Evolutionary conservation across 139 green algal genomes (phyloP).

Genomic region (Zygnema circumcarinatum): DNA sequence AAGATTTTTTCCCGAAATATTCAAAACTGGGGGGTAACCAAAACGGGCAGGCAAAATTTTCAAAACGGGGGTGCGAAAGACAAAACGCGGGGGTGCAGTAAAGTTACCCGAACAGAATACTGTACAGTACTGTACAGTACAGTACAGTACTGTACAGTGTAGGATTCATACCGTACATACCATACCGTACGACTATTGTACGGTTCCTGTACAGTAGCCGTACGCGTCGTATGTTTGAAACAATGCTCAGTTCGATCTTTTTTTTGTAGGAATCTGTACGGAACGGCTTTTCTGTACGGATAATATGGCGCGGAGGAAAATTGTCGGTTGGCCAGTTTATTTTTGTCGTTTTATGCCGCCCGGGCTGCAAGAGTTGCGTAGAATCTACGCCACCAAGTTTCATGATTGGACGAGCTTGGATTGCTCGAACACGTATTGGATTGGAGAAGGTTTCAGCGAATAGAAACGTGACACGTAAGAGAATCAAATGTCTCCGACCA

Average conservation of each 20-base stretch:
- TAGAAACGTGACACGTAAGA: too few species aligned
- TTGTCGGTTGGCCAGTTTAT: background rate
- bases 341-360: background rate
- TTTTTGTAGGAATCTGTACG: background rate
- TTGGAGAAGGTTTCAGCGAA: too few species aligned
- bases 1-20: too few species aligned
- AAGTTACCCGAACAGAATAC: background rate
- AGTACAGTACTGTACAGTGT: background rate
- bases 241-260: background rate
- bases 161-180: background rate
- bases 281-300: background rate
- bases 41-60: too few species aligned
- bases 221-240: background rate
- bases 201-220: background rate
- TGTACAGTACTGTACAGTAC: slow-evolving; percentile 2
- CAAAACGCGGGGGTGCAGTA: background rate
- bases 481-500: too few species aligned
- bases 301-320: too few species aligned
- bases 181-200: background rate
- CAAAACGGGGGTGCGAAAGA: too few species aligned
- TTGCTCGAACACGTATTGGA: too few species aligned
- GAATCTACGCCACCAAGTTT: too few species aligned
- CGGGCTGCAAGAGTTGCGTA: background rate
- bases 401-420: too few species aligned
- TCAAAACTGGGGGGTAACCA: too few species aligned